Base-by-base conservation (phyloP, 1,139 yeast genomes). In the Candida tetrigidarum region DNA sequence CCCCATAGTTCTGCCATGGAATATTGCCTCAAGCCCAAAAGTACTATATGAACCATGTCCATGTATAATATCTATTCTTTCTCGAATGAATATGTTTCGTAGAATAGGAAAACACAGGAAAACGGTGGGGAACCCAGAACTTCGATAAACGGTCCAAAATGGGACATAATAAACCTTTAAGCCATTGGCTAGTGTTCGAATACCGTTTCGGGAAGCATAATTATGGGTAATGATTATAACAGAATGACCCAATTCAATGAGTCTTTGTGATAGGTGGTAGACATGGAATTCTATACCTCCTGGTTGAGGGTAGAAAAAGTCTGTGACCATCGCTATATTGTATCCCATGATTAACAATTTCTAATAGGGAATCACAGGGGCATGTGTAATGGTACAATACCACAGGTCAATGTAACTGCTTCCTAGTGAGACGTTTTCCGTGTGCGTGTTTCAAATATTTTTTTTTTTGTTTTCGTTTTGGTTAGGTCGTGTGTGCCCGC, bases 271-370 rank as follows among this genome's bases (percentile, higher is more conserved):
- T 33, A 75, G 57, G 62, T 93, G 98, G 64, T 89, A 91, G 19
- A 93, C 90, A 61, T 95, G 99, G 50, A 93, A 83, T 63, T 95
- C 99, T 3, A 95, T 95, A 7, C 99, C 99, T 2, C 99, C 99
- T 0, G 97, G 86, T 62, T 95, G 99, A 15, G 99, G 99, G 66
- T 87, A 95, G 80, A 93, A 95, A 74, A 91, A 95, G 67, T 95
- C 99, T 35, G 96, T 86, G 3, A 92, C 89, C 97, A 93, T 92
- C 9, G 89, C 86, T 43, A 74, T 73, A 49, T 73, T 74, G 57
- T 67, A 67, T 7, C 57, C 55, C 64, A 55, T 61, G 22, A n/a
- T 45, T 9, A 5, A 25, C 12, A 5, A 23, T n/a, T n/a, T n/a
- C 33, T 16, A 4, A 29, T 25, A 12, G 25, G 25, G n/a, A n/a